A percentile compares a stretch with the other conserved stretches of the same genome.
phyloP scores from a whole-genome alignment of 2,329 filamentous ascomycete species.

The Diaporthe citri region DNA sequence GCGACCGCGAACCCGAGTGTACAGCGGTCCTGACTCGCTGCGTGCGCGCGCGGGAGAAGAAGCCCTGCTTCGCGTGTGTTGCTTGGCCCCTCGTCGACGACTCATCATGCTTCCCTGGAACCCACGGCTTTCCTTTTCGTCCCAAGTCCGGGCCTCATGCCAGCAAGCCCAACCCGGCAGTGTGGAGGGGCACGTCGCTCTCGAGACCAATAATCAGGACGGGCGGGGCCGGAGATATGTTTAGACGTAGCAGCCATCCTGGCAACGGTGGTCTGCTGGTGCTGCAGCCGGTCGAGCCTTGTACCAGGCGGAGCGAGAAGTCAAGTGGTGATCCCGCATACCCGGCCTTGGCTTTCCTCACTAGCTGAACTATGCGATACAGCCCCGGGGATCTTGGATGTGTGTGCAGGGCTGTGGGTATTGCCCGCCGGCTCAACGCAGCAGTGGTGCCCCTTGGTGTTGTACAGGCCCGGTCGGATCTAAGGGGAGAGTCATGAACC shows the following conservation, averaged over 20 bases:
- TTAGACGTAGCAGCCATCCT: slow-evolving; percentile 19
- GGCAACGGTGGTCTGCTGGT: background rate
- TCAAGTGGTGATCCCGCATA: slow-evolving; percentile 18
- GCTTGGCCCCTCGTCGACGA: slow-evolving; percentile 1
- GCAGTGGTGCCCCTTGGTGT: slow-evolving; percentile 1
- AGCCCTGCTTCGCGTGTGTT: background rate
- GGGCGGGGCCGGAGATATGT: slow-evolving; percentile 3
- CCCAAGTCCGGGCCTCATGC: slow-evolving; percentile 10
- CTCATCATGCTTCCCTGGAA: slow-evolving; percentile 12
- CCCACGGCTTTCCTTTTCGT: slow-evolving; percentile 2
- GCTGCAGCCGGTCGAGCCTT: slow-evolving; percentile 6
- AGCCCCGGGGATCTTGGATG: background rate
- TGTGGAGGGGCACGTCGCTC: background rate
- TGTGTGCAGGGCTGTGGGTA: background rate
- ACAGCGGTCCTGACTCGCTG: slow-evolving; percentile 8
- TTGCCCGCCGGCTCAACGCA: slow-evolving; percentile 1
- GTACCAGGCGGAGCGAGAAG: background rate
- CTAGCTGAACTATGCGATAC: slow-evolving; percentile 15
- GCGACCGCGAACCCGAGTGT: background rate
- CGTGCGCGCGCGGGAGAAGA: slow-evolving; percentile 4
- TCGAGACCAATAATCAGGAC: background rate
- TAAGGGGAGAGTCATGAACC: slow-evolving; percentile 8
- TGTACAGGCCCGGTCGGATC: background rate
- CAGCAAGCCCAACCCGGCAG: background rate
- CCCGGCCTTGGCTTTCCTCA: slow-evolving; percentile 18